Evolutionary conservation across 257 asterid genomes (phyloP).

Genomic region (Perilla frutescens): DNA sequence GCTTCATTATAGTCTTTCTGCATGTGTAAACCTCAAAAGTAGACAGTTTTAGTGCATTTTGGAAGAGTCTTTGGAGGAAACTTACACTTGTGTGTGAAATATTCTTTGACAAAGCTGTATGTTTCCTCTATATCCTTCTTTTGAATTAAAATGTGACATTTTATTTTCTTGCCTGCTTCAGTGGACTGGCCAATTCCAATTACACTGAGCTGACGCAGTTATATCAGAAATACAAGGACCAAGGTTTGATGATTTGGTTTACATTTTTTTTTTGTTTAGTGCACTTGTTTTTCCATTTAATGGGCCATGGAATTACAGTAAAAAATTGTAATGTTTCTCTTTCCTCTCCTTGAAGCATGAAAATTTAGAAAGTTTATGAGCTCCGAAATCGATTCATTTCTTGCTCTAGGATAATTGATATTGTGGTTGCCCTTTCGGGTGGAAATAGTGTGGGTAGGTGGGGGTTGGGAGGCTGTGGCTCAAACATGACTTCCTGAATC

Average conservation of each 20-base stretch:
- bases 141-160: background rate
- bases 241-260: constrained; percentile 54
- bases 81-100: no score
- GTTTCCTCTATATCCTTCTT: constrained; percentile 14
- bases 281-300: constrained; percentile 8
- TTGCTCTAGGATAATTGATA: background rate
- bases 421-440: no score
- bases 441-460: no score
- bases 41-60: background rate
- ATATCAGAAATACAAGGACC: constrained; percentile 75
- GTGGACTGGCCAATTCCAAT: constrained; percentile 85
- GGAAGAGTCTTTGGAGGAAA: constrained; percentile 1
- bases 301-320: no score
- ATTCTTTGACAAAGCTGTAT: background rate
- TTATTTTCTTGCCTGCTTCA: constrained; percentile 48
- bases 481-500: background rate
- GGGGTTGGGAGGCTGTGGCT: no score
- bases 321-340: background rate
- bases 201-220: constrained; percentile 71
- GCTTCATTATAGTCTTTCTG: background rate
- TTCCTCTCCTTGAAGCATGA: constrained; percentile 8
- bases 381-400: background rate
- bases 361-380: constrained; percentile 10
- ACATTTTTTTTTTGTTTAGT: constrained; percentile 4
- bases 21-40: background rate